phyloP scores from a whole-genome alignment of 805 yeast genomes.

The Yueomyces sp. region DNA sequence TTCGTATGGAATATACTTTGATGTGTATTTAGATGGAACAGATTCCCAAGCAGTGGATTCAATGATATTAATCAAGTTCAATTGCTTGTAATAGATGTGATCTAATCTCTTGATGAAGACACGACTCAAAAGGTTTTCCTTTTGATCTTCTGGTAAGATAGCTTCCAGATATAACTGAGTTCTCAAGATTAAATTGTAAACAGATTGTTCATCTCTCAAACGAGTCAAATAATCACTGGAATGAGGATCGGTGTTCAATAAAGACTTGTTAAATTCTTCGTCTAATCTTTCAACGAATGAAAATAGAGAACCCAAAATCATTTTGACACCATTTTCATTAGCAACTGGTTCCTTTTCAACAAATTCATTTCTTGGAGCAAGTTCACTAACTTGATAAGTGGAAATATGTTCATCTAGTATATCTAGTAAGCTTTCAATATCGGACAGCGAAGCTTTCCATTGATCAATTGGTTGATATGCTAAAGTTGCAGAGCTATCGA shows the following conservation, averaged over 20 bases:
- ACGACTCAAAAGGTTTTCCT: constrained; percentile 54
- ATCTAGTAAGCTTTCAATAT: constrained; percentile 47
- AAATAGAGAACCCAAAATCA: constrained; percentile 70
- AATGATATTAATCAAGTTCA: constrained; percentile 48
- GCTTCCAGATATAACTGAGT: constrained; percentile 77
- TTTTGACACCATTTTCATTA: constrained; percentile 48
- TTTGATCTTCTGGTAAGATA: constrained; percentile 33
- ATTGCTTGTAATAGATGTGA: constrained; percentile 86
- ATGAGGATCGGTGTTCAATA: constrained; percentile 87
- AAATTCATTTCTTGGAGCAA: constrained; percentile 58
- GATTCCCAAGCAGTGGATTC: constrained; percentile 69
- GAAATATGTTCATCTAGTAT: constrained; percentile 50
- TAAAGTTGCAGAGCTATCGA: constrained; percentile 60
- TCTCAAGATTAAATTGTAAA: constrained; percentile 68
- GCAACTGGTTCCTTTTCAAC: constrained; percentile 62
- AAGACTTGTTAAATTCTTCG: constrained; percentile 81
- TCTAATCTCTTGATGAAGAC: constrained; percentile 75
- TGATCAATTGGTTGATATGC: constrained; percentile 63
- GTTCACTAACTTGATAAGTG: constrained; percentile 60
- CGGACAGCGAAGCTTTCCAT: constrained; percentile 62
- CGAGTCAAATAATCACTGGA: constrained; percentile 87
- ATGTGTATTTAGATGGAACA: constrained; percentile 19
- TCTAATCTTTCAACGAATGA: constrained; percentile 87
- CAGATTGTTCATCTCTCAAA: constrained; percentile 68
- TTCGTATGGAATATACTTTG: constrained; percentile 16